Percentiles rank a stretch among this genome's conserved stretches.
phyloP scores from a whole-genome alignment of 1,284 basidiomycete genomes.

The Cronartium ribicola region DNA sequence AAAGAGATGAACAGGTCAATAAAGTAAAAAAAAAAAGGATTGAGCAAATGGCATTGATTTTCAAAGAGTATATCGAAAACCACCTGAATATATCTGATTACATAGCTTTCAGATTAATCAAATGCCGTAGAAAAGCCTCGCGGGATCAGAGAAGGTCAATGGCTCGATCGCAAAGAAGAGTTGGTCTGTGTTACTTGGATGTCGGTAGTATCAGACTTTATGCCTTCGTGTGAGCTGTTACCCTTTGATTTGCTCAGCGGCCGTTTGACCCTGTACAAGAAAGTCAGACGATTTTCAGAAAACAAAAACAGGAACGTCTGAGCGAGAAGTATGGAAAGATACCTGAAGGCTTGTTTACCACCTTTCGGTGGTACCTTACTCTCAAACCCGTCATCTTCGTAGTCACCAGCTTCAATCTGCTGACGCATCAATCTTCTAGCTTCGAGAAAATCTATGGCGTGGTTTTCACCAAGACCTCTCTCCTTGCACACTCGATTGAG shows the following conservation, averaged over 20 bases:
- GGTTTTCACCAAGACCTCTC: constrained; percentile 7
- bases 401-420: constrained; percentile 39
- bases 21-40: no score
- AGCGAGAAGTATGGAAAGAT: background rate
- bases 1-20: no score
- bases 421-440: constrained; percentile 19
- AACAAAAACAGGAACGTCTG: background rate
- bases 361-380: constrained; percentile 42
- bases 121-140: no score
- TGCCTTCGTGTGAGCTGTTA: background rate
- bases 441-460: constrained; percentile 18
- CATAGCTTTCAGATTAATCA: no score
- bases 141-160: background rate
- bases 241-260: background rate
- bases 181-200: background rate
- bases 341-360: constrained; percentile 41
- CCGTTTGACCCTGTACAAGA: background rate
- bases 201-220: background rate
- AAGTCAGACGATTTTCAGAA: background rate
- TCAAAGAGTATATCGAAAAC: no score
- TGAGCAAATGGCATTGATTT: no score
- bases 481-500: background rate
- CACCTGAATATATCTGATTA: no score
- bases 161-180: background rate
- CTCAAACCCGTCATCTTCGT: constrained; percentile 42